Conservation (phyloP, 768 basidiomycete genomes). For the Pleurotus giganteus region DNA sequence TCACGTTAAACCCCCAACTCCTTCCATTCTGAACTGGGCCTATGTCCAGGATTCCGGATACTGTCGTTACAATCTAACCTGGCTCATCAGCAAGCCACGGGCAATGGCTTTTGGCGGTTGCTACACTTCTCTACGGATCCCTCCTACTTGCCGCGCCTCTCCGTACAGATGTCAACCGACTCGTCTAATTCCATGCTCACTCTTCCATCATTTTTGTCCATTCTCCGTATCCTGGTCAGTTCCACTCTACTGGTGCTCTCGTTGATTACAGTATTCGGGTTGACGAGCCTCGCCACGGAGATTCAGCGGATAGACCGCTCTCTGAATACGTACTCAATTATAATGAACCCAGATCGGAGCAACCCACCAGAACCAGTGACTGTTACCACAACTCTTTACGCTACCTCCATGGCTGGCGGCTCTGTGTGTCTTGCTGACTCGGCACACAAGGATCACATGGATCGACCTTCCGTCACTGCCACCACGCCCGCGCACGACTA, state of each 20-base stretch:
- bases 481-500: conserved; percentile 11
- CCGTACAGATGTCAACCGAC: conserved; percentile 20
- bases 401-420: conserved; percentile 17
- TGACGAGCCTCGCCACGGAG: conserved; percentile 24
- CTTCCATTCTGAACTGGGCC: conserved; percentile 9
- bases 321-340: conserved; percentile 23
- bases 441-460: no score
- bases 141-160: conserved; percentile 57
- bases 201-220: conserved; percentile 13
- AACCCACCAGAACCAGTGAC: conserved; percentile 30
- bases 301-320: conserved; percentile 23
- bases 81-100: conserved; percentile 40
- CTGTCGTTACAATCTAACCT: conserved; percentile 53
- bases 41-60: conserved; percentile 39
- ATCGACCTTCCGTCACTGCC: conserved; percentile 13
- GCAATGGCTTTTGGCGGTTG: conserved; percentile 41
- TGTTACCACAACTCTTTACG: conserved; percentile 37
- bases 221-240: conserved; percentile 26
- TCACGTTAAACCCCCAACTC: not conserved
- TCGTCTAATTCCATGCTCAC: conserved; percentile 13
- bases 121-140: conserved; percentile 56
- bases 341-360: conserved; percentile 19
- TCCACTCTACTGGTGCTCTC: conserved; percentile 25
- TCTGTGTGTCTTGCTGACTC: conserved; percentile 24
- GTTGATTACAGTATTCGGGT: conserved; percentile 16